These are phyloP conservation scores for Teunomyces lycoperdinae DNA, from an alignment of 805 yeast genomes.

Conservation along the genomic window DNA sequence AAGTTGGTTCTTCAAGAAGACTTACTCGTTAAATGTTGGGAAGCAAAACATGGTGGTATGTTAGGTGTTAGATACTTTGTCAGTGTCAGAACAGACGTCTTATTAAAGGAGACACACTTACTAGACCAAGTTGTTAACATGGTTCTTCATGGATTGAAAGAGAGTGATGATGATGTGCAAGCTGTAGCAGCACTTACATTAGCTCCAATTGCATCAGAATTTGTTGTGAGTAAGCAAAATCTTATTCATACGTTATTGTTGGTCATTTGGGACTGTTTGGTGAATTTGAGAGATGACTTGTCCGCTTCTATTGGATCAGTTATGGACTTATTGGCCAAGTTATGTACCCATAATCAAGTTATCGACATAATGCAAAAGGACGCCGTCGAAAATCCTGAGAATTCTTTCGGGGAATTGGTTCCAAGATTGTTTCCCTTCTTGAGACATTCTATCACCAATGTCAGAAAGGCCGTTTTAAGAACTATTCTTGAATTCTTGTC, in stretches of 20 bases:
- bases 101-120: slow-evolving; percentile 54
- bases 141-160: slow-evolving; percentile 79
- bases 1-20: slow-evolving; percentile 67
- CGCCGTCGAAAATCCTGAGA: slow-evolving; percentile 41
- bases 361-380: slow-evolving; percentile 65
- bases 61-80: slow-evolving; percentile 90
- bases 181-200: slow-evolving; percentile 94
- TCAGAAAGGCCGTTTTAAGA: slow-evolving; percentile 81
- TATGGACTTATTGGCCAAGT: slow-evolving; percentile 86
- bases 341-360: slow-evolving; percentile 80
- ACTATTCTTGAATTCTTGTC: slow-evolving; percentile 75
- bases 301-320: slow-evolving; percentile 95
- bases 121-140: slow-evolving; percentile 74
- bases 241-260: slow-evolving; percentile 49
- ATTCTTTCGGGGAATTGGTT: slow-evolving; percentile 71
- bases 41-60: slow-evolving; percentile 98
- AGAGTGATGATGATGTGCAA: slow-evolving; percentile 91
- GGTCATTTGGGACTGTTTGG: slow-evolving; percentile 88
- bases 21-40: slow-evolving; percentile 70
- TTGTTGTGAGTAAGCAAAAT: slow-evolving; percentile 61
- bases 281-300: slow-evolving; percentile 84
- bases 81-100: slow-evolving; percentile 79
- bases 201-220: slow-evolving; percentile 84
- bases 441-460: slow-evolving; percentile 90
- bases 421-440: slow-evolving; percentile 90